Evolutionary conservation across 352 stramenopile genomes (phyloP), one percentile per base, ranked within the genome.

Genomic region (Pythium oligandrum): DNA sequence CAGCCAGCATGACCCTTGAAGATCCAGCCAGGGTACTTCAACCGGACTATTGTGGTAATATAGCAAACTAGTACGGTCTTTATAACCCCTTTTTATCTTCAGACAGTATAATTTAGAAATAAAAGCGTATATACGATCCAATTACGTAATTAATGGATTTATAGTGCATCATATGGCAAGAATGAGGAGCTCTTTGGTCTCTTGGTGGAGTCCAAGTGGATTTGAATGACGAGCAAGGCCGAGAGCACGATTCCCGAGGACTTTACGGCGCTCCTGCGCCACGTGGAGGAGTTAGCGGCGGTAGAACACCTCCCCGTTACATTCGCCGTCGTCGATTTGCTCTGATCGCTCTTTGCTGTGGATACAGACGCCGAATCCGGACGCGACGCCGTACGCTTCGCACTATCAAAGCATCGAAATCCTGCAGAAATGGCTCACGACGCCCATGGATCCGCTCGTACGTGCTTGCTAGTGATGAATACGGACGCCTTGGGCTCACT

Each of bases 321-420:
- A 45, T 32, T 30, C n/a, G 39, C 9, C 6, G 4, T 33, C 9
- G 4, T 51, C 0, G 17, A 26, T 26, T 26, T 26, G 17, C 17
- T 26, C 34, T 46, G 7, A 5, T 1, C 37, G n/a, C 40, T 48
- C 32, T n/a, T 44, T 26, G 6, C 11, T 40, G 1, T 48, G n/a
- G 6, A 9, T 44, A 30, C 40, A 85, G 75, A 62, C 71, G 54
- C 66, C 69, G 50, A 77, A 69, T 45, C 70, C 77, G 4, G 73
- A 84, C 50, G 54, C 66, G 38, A 64, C 59, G 50, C 75, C 78
- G 38, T 83, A 84, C 61, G 61, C 56, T 33, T 66, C 71, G 36
- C 66, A 75, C 42, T 86, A 86, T 60, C 71, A 67, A 32, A 66
- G 70, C 36, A 63, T 80, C 36, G 71, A 86, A 59, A 76, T 77